Conservation (phyloP, 163 green algal genomes). For the Chloromonas sp. region DNA sequence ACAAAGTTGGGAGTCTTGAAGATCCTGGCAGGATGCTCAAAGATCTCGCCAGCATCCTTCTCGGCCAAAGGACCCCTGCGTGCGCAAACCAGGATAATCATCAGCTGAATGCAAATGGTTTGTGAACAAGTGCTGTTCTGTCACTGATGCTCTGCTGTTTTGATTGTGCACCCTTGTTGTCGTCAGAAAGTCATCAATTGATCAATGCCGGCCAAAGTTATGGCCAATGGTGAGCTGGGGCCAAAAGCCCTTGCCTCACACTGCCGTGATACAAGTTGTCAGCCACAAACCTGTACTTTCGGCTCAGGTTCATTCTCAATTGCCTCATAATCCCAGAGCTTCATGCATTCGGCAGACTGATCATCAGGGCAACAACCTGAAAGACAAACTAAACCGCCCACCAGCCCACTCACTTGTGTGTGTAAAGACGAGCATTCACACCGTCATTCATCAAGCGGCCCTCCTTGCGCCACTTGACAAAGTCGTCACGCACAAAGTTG, state of each 20-base stretch:
- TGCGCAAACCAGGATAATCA: not conserved
- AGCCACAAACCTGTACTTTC: not conserved
- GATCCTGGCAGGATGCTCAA: slow-evolving; percentile 50
- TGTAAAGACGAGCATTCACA: slow-evolving; percentile 60
- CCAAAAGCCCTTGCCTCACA: too few relatives aligned
- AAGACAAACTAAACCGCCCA: not conserved
- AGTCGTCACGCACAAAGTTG: slow-evolving; percentile 83
- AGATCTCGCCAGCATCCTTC: slow-evolving; percentile 57
- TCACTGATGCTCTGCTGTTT: not conserved
- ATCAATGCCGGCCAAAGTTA: not conserved
- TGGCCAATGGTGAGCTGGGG: not conserved
- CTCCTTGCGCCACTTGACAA: slow-evolving; percentile 85
- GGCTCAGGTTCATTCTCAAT: not conserved
- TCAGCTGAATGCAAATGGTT: not conserved
- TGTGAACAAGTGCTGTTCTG: not conserved
- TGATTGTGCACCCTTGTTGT: not conserved
- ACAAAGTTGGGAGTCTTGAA: slow-evolving; percentile 41
- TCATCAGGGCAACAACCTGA: too few relatives aligned
- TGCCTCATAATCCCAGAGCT: not conserved
- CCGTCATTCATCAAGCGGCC: slow-evolving; percentile 82
- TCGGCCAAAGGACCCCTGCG: slow-evolving; percentile 59
- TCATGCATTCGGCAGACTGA: not conserved
- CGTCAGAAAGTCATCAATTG: not conserved
- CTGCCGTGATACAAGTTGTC: not conserved
- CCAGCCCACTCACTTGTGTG: slow-evolving; percentile 11